Conservation (phyloP, 169 alveolate genomes). For the Blepharisma undulans region DNA sequence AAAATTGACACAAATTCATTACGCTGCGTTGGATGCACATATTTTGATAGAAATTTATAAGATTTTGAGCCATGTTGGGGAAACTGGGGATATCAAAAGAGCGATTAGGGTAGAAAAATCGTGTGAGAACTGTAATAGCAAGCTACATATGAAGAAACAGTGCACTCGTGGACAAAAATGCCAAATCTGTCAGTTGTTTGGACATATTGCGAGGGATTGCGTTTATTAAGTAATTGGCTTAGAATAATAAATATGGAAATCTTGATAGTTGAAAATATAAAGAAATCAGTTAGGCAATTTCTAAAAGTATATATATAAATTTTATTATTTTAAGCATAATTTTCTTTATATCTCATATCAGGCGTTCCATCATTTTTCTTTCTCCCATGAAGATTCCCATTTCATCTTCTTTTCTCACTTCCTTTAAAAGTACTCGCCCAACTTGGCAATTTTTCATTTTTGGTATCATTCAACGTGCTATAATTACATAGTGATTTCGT, state of each 20-base stretch:
- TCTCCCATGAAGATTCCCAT: neutral
- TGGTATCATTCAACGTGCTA: neutral
- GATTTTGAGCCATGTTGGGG: neutral
- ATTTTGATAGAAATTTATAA: slow-evolving; percentile 28
- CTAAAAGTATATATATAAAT: too few species aligned
- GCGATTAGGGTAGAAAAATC: neutral
- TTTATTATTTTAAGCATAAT: too few species aligned
- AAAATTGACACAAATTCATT: slow-evolving; percentile 75
- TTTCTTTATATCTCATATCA: neutral
- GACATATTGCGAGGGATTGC: slow-evolving; percentile 20
- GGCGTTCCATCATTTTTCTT: neutral
- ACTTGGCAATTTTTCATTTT: neutral
- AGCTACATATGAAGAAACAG: neutral
- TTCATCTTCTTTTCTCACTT: neutral
- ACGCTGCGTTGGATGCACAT: slow-evolving; percentile 87
- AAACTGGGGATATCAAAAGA: neutral
- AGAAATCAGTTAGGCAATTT: too few species aligned
- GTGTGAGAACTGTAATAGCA: slow-evolving; percentile 6
- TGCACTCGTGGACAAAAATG: slow-evolving; percentile 5
- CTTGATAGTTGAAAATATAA: too few species aligned
- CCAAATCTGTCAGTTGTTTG: neutral
- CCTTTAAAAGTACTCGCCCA: neutral
- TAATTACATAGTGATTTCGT: neutral
- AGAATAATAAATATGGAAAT: neutral
- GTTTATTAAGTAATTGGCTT: neutral